phyloP scores from a whole-genome alignment of 2,329 filamentous ascomycete genomes.

The Sordariomycetes sp. region DNA sequence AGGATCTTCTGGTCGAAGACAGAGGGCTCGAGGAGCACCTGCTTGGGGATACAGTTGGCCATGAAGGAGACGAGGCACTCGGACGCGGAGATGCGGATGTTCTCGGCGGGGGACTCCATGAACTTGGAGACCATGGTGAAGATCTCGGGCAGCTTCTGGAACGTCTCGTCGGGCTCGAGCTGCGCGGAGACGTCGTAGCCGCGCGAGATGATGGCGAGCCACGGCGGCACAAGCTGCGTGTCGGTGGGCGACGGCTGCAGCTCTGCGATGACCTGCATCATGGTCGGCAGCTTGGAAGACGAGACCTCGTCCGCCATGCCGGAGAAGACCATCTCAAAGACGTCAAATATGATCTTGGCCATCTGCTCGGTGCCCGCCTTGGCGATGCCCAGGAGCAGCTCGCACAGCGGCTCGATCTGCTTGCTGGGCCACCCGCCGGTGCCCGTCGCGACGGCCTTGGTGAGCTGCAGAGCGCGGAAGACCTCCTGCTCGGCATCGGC shows the following conservation, averaged over 20 bases:
- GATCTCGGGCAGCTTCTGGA: constrained; percentile 74
- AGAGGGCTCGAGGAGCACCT: constrained; percentile 75
- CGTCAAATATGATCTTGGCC: constrained; percentile 91
- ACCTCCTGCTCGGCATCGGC: constrained; percentile 64
- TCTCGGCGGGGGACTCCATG: constrained; percentile 75
- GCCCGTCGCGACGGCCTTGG: constrained; percentile 77
- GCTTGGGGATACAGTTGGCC: constrained; percentile 74
- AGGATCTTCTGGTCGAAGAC: constrained; percentile 85
- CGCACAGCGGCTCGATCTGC: constrained; percentile 86
- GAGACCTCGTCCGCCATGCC: constrained; percentile 81
- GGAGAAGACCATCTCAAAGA: constrained; percentile 93
- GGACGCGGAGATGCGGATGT: constrained; percentile 86
- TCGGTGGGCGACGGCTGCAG: constrained; percentile 86
- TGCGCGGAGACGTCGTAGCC: constrained; percentile 91
- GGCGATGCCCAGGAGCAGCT: constrained; percentile 78
- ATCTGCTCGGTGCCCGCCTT: constrained; percentile 88
- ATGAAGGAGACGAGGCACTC: constrained; percentile 92
- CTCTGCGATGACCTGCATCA: constrained; percentile 86
- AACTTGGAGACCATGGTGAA: constrained; percentile 73
- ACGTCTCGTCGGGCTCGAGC: constrained; percentile 79
- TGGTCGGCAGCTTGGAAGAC: constrained; percentile 74
- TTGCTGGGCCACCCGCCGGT: constrained; percentile 93
- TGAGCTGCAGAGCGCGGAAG: constrained; percentile 83
- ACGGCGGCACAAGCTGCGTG: constrained; percentile 85
- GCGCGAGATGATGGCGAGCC: constrained; percentile 89